Evolutionary conservation across 1,284 basidiomycete genomes (phyloP), one percentile per base, ranked within the genome.

Genomic region (Tilletia walkeri): DNA sequence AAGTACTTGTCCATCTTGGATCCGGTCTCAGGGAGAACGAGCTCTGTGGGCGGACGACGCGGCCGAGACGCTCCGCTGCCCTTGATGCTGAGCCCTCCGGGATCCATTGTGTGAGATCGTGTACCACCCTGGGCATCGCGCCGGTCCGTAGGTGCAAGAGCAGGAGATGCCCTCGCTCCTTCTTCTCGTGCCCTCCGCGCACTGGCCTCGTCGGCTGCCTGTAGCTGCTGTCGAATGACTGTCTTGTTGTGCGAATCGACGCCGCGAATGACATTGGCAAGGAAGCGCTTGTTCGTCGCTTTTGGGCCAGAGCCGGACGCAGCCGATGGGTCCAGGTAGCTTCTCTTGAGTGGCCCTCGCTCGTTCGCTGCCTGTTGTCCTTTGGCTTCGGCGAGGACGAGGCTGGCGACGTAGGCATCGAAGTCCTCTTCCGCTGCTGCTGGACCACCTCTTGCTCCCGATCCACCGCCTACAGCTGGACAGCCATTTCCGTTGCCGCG

Each of bases 1-100:
- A 81, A 81, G 65, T 81, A 77, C 50, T 69, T 70, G 66, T 80
- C 80, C 80, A 81, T 81, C 71, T 79, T 81, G 45, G 76, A 79
- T 41, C 49, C 65, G 20, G 41, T 41, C 18, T 66, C 38, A 9
- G 41, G 41, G 24, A 53, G 18, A n/a, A 7, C 24, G 41, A 45
- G 41, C 41, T 45, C 41, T 53, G n/a, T 30, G 1, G 50, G 50
- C 7, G 7, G 50, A 36, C n/a, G n/a, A 2, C 14, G 63, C 24
- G 34, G 59, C 14, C 41, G 67, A 65, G 53, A 41, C 59, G 41
- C 9, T 7, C 9, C 41, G 41, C 9, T 9, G 14, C 9, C 41
- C 41, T 14, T 45, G 24, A 10, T 53, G 50, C 18, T 53, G 41
- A 45, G 41, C 9, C 14, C 41, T 4, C 9, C 18, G 50, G 50